These are phyloP conservation scores for Zygotorulaspora florentina DNA, from an alignment of 805 yeast genomes.

Conservation along the genomic window DNA sequence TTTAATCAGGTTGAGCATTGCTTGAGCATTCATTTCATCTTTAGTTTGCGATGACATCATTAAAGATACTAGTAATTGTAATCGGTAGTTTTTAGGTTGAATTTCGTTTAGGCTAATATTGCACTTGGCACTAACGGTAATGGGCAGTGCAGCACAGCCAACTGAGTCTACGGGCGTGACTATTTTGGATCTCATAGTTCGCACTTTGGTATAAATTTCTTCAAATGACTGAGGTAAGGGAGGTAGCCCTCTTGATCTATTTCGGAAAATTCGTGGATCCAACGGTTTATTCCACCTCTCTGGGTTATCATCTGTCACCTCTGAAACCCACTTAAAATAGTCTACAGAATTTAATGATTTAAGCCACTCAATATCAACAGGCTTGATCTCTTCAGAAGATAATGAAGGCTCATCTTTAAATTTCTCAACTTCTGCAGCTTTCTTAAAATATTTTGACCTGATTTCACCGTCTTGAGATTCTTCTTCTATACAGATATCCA, in stretches of 20 bases:
- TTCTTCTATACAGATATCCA: slow-evolving; percentile 8
- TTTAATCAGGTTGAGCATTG: slow-evolving; percentile 57
- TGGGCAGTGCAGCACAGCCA: slow-evolving; percentile 70
- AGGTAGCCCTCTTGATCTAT: slow-evolving; percentile 10
- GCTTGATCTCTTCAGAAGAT: neutral
- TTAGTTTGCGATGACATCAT: slow-evolving; percentile 91
- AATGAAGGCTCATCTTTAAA: slow-evolving; percentile 2
- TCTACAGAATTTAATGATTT: slow-evolving; percentile 26
- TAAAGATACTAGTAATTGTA: slow-evolving; percentile 71
- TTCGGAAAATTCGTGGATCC: slow-evolving; percentile 12
- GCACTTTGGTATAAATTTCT: slow-evolving; percentile 55
- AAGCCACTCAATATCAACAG: slow-evolving; percentile 26
- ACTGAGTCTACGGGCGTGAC: slow-evolving; percentile 84
- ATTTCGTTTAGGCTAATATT: slow-evolving; percentile 26
- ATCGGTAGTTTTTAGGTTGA: slow-evolving; percentile 45
- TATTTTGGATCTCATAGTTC: slow-evolving; percentile 59
- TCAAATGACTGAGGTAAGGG: slow-evolving; percentile 46
- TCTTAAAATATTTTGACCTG: slow-evolving; percentile 24
- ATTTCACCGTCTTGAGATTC: slow-evolving; percentile 5
- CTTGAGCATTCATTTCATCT: slow-evolving; percentile 76
- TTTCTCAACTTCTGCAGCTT: slow-evolving; percentile 1
- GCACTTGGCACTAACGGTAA: slow-evolving; percentile 34
- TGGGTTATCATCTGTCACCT: slow-evolving; percentile 26
- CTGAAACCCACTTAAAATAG: slow-evolving; percentile 27
- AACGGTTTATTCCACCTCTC: slow-evolving; percentile 22